Evolutionary conservation across 1,139 yeast species (phyloP), one percentile per base, ranked within the genome.

Genomic region (Geotrichum phurueaensis): DNA sequence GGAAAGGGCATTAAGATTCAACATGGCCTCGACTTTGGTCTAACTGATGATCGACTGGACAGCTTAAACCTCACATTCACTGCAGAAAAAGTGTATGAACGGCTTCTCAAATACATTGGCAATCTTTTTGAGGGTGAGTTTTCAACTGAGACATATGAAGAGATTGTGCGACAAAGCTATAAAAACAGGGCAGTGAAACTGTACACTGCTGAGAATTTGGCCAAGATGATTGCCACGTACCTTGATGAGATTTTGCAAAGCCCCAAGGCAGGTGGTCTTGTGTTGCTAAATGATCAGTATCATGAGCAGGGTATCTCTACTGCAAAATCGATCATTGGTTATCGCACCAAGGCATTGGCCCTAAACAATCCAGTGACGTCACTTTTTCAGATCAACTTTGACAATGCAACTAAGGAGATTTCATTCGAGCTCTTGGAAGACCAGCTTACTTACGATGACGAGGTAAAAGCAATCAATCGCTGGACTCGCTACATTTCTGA

Each of bases 91-190:
- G 87, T 95, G 60, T 95, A 94, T 72, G 75, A 79, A 49, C 97
- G 94, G 74, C 82, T 91, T 22, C 77, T 94, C 63, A 78, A 78
- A 1, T 78, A 94, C 62, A 83, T 96, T 60, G 91, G 84, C 67
- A 82, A 84, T 65, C 78, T 91, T 59, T 88, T 95, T 65, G 96
- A 89, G 69, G 96, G 96, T 31, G 96, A 91, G 49, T 78, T 94
- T 60, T 99, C 95, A 69, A 96, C 90, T 66, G 96, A 88, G 73
- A 87, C 95, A 89, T 94, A 89, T 72, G 99, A 94, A 76, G 99
- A 94, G 73, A 83, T 96, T 33, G 77, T 95, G 64, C 89, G 99
- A 66, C 97, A 92, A 78, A 97, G 96, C 0, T 94, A 89, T 77
- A 84, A 95, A 69, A 95, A 94, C 75, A 86, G 85, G 66, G 99